Evolutionary conservation across 371 early-diverging fungal species (phyloP), one percentile per base, ranked within the genome.

Genomic region (Lichtheimia ramosa): DNA sequence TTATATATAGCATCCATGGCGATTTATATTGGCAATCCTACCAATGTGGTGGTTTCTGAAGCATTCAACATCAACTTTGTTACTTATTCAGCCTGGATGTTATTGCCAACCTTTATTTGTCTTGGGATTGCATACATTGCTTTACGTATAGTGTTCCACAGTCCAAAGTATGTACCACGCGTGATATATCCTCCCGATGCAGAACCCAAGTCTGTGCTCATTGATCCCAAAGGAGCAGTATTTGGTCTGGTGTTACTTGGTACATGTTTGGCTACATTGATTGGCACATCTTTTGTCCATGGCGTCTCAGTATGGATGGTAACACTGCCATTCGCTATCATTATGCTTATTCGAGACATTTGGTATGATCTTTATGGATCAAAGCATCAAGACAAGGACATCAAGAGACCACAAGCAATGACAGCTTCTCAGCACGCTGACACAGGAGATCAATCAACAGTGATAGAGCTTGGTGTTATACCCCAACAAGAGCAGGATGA

Each of bases 21-120:
- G 0, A 68, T 94, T 10, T 92, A 89, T 61, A 89, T 94, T 56
- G 92, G 92, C 34, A 94, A 94, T 59, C 88, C 92, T 15, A 92
- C 93, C 1, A 94, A 94, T 57, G 89, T 94, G 2, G 84, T 94
- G 13, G 91, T 89, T 3, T 83, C 91, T 10, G 87, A 90, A 67
- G 92, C 94, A 0, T 91, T 84, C 63, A 68, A 70, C 18, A 86
- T 94, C 46, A 83, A 78, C 7, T 91, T 92, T 51, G 62, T 90
- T 15, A 74, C 74, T 34, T 94, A 92, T 62, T 86, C 91, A 1
- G 89, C 89, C 1, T 89, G 91, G 88, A 92, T 92, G 91, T 51
- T 83, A 12, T 58, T 92, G 0, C 94, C 94, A 0, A 88, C 88
- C 1, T 54, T 90, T 3, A 80, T 78, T 1, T 73, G 85, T 4